These are phyloP conservation scores for Aspergillus thermomutatus DNA, from an alignment of 2,329 filamentous ascomycete species.

Conservation along the genomic window DNA sequence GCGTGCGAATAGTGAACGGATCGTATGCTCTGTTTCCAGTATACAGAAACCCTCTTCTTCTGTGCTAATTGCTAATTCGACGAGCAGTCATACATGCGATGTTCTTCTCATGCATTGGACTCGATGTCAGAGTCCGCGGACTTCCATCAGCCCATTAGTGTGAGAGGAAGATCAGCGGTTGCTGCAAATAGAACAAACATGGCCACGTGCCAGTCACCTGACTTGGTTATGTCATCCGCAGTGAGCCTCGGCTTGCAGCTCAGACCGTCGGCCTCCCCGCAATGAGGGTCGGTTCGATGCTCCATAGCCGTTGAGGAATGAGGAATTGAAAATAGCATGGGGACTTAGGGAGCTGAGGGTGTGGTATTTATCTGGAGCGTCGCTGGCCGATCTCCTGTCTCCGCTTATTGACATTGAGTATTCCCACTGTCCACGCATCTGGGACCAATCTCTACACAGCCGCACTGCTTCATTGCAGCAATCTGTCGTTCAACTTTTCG, in stretches of 20 bases:
- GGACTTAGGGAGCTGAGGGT: not conserved
- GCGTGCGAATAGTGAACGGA: not conserved
- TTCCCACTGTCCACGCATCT: not conserved
- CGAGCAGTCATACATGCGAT: not conserved
- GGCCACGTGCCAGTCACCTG: conserved; percentile 11
- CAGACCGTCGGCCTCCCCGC: conserved; percentile 15
- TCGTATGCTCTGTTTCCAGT: not conserved
- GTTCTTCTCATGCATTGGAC: not conserved
- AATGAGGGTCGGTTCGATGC: conserved; percentile 1
- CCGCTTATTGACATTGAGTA: not conserved
- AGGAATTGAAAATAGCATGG: not conserved
- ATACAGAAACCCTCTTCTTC: not conserved
- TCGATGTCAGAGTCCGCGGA: not conserved
- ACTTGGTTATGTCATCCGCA: conserved; percentile 1
- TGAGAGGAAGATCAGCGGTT: conserved; percentile 1
- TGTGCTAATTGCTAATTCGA: not conserved
- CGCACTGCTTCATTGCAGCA: not conserved
- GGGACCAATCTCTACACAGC: not conserved
- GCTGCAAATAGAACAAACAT: conserved; percentile 19
- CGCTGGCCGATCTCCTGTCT: conserved; percentile 1
- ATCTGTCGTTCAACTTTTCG: too few species aligned
- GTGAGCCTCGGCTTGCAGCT: conserved; percentile 17
- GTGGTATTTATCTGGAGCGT: not conserved
- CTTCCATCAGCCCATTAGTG: conserved; percentile 1
- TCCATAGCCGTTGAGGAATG: not conserved